Conservation (phyloP, 202 grass and related monocot genomes). For the Digitaria exilis region DNA sequence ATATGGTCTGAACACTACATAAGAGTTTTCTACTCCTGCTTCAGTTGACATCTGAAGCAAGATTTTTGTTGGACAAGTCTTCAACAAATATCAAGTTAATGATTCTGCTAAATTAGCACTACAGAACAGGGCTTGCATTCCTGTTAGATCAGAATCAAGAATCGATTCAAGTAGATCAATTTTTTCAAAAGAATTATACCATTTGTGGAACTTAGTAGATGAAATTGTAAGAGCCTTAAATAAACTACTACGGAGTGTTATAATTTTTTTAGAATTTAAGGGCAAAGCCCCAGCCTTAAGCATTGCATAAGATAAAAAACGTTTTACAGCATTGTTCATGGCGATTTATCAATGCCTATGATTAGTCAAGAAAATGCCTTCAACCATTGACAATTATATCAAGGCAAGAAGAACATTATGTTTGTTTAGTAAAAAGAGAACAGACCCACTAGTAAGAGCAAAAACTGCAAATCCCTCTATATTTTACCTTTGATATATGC, state of each 20-base stretch:
- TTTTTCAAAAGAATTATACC: background rate
- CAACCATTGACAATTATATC: background rate
- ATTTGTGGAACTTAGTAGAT: background rate
- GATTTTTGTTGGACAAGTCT: background rate
- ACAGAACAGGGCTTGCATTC: background rate
- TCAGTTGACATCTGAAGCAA: background rate
- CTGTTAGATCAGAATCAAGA: conserved; percentile 18
- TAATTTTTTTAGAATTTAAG: too few species aligned
- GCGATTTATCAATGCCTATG: background rate
- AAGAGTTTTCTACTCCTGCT: background rate
- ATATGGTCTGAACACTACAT: background rate
- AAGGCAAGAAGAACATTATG: background rate
- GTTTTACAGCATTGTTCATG: too few species aligned
- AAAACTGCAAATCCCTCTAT: background rate
- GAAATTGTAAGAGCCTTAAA: background rate
- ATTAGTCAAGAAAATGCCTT: background rate
- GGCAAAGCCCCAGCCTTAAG: too few species aligned
- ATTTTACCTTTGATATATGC: background rate
- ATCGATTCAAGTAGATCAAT: background rate
- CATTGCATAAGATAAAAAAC: too few species aligned
- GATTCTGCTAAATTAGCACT: background rate
- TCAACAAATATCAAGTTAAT: background rate
- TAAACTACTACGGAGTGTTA: background rate
- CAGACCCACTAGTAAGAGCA: background rate
- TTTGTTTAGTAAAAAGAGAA: background rate